phyloP scores from a whole-genome alignment of 129 eudicot genomes.

The Cynara cardunculus region DNA sequence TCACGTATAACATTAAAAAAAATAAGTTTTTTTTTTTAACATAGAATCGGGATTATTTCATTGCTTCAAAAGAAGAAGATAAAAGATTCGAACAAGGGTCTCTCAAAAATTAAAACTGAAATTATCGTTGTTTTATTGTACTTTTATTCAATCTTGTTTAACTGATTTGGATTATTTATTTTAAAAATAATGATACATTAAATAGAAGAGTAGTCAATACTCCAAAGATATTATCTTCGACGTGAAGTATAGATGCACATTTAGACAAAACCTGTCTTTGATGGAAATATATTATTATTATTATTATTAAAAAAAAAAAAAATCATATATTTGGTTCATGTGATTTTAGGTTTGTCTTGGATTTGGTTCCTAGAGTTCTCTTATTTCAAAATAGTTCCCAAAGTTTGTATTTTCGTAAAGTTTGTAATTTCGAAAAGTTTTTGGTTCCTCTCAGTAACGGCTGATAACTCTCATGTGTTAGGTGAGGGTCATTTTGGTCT shows the following conservation, averaged over 20 bases:
- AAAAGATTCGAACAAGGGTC: not conserved
- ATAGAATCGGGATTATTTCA: not conserved
- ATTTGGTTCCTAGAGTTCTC: not conserved
- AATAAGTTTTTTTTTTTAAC: not conserved
- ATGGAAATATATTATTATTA: not conserved
- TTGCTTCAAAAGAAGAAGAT: not conserved
- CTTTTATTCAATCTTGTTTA: not conserved
- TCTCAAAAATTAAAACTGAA: not conserved
- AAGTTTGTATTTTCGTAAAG: not conserved
- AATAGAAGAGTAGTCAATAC: slow-evolving; percentile 17
- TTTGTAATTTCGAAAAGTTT: not conserved
- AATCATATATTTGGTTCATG: not conserved
- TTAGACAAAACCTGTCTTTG: slow-evolving; percentile 31
- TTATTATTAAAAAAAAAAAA: not conserved
- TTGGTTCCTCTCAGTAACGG: no score
- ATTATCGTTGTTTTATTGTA: slow-evolving; percentile 5
- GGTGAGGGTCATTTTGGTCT: not conserved
- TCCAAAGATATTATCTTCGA: slow-evolving; percentile 25
- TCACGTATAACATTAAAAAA: not conserved
- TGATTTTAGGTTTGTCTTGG: not conserved
- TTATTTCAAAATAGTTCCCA: not conserved
- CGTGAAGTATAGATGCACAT: slow-evolving; percentile 37
- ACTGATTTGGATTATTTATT: not conserved
- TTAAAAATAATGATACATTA: not conserved
- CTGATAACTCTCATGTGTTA: not conserved